Base-by-base conservation (phyloP, 345 rosid species). In the Aquilaria yunnanensis region DNA sequence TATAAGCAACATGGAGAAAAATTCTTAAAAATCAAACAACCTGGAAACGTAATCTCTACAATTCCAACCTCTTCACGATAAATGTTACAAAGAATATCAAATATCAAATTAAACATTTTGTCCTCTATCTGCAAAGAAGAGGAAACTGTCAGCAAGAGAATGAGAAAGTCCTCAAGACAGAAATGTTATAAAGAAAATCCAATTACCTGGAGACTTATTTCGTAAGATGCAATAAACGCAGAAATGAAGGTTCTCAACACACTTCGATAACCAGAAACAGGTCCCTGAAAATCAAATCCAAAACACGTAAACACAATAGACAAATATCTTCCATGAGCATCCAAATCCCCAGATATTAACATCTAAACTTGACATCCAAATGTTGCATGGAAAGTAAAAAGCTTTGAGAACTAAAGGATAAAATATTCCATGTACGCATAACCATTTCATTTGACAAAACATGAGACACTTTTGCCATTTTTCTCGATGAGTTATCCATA, bases 141-240 rank as follows among this genome's bases (percentile, higher is more conserved):
- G 57, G 43, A 75, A 60, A 68, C 62, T 13, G 29, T 37, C 63
- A 59, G 59, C 46, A 32, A 23, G 8, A 60, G 51, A 60, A 65
- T 30, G 54, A 67, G 59, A 67, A 34, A 46, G 54, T 32, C 49
- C 32, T 41, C 5, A 37, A 23, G 23, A 23, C 8, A 37, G 8
- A 58, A 70, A 60, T 41, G 61, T 55, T 46, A 53, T 37, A 5
- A 37, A 5, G 50, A 45, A 52, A 32, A 51, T 47, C 47, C 52
- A 58, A 48, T 68, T 73, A 90, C 97, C 95, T 90, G 96, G 74
- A 81, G 71, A 75, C 75, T 94, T 66, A 94, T 78, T 76, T 94
- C 99, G 64, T 90, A 94, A 12, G 97, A 86, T 10, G 99, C 99
- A 80, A 94, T 81, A 70, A 94, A 94, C 56, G 99, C 82, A 75